Base-by-base conservation (phyloP, 495 filamentous ascomycete species). In the Aspergillus campestris region DNA sequence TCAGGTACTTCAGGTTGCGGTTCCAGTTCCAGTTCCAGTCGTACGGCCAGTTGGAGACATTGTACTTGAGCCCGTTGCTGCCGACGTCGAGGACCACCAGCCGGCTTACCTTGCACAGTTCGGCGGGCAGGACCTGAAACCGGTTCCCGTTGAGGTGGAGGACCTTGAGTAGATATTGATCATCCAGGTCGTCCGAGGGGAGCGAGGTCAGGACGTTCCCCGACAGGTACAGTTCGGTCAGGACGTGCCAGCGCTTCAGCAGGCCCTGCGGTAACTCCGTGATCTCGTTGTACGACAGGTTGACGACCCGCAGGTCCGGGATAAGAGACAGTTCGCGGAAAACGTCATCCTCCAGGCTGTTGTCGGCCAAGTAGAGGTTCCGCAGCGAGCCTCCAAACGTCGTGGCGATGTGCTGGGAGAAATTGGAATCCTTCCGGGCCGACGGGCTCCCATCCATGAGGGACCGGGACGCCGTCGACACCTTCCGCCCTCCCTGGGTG, bases 1-100 rank as follows among this genome's bases (percentile, higher is more conserved):
- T 99, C 48, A 99, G 82, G 56, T 94, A 97, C 49, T 89, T 86
- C 45, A 99, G 70, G 49, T 94, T 90, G 32, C 84, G 83, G 50
- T 97, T 99, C 77, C 90, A 88, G 61, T 96, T 97, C 92, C 92
- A 99, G 56, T 99, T 99, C 92, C 92, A 99, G 60, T 99, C 92
- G 57, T 99, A 99, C 1, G 94, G 92, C 77, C 94, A 95, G 58
- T 99, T 99, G 24, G 89, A 92, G 31, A 99, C 90, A 58, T 99
- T 99, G 72, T 99, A 99, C 61, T 96, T 99, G 37, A 99, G 74
- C n/a, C 75, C 77, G 55, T 99, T 99, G 71, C 86, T 96, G 42
- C 90, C 90, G 50, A 92, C 91, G 66, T 99, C 92, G 33, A 99
- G 71, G 15, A 95, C 83, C 7, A 90, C 74, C 24, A 95, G 76